These are phyloP conservation scores for Aquilaria malaccensis DNA, from an alignment of 345 rosid species.

Conservation along the genomic window DNA sequence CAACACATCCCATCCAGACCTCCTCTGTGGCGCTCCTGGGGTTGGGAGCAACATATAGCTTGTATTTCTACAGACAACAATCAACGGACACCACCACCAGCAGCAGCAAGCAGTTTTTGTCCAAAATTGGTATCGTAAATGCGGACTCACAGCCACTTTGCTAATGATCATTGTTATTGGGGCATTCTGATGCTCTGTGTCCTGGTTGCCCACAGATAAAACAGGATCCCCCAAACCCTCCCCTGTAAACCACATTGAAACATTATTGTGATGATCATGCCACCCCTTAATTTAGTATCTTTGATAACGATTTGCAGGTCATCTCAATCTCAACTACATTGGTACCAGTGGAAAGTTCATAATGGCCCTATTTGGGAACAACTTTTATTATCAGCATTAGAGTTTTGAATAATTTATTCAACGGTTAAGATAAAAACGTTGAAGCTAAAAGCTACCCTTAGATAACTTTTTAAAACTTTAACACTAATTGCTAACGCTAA, in stretches of 20 bases:
- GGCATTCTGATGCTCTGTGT: slow-evolving; percentile 89
- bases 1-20: not conserved
- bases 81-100: not conserved
- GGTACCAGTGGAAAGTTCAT: not conserved
- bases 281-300: not conserved
- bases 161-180: slow-evolving; percentile 44
- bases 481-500: not conserved
- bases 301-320: too few relatives aligned
- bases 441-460: too few relatives aligned
- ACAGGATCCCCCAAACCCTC: slow-evolving; percentile 81
- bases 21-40: not conserved
- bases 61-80: not conserved
- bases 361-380: not conserved
- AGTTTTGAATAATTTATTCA: not conserved
- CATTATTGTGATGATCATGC: not conserved
- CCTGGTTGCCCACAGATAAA: slow-evolving; percentile 76
- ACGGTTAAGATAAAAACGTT: too few relatives aligned
- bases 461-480: not conserved
- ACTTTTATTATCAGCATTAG: not conserved
- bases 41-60: not conserved
- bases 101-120: not conserved
- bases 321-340: not conserved
- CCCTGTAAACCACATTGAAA: slow-evolving; percentile 8
- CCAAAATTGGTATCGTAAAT: not conserved
- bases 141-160: not conserved